These are phyloP conservation scores for Rhinocladiella similis DNA, from an alignment of 2,329 filamentous ascomycete species.

Conservation along the genomic window DNA sequence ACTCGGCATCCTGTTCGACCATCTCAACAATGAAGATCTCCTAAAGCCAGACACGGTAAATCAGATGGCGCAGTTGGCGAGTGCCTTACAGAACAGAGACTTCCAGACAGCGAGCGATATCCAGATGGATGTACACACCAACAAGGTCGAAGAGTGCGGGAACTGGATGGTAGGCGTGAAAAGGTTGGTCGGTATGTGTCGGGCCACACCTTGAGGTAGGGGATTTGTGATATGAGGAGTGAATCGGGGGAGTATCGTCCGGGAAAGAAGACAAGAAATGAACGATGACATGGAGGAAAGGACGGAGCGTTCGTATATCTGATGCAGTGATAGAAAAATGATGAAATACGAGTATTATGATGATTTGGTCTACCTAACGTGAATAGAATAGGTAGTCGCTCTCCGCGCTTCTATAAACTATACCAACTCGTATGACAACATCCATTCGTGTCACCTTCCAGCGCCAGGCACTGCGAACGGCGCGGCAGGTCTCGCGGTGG, in stretches of 20 bases:
- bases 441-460: constrained; percentile 1
- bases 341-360: neutral
- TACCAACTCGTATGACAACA: no score
- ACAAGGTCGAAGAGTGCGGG: constrained; percentile 77
- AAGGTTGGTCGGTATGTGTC: constrained; percentile 76
- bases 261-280: neutral
- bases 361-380: no score
- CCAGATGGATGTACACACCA: constrained; percentile 73
- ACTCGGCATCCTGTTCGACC: constrained; percentile 90
- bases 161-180: constrained; percentile 87
- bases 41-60: constrained; percentile 70
- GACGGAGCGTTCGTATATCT: no score
- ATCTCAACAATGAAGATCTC: constrained; percentile 92
- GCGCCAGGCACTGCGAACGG: constrained; percentile 15
- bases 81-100: constrained; percentile 67
- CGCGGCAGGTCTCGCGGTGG: constrained; percentile 29
- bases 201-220: constrained; percentile 61
- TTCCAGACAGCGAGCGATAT: constrained; percentile 67
- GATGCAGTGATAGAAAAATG: neutral
- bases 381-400: no score
- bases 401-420: no score
- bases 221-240: neutral
- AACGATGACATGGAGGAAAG: no score
- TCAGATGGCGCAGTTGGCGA: constrained; percentile 53
- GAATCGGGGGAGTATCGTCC: neutral